Percentiles rank a stretch among this genome's conserved stretches.
phyloP scores from a whole-genome alignment of 2,329 filamentous ascomycete species.

The Fusarium sp. region DNA sequence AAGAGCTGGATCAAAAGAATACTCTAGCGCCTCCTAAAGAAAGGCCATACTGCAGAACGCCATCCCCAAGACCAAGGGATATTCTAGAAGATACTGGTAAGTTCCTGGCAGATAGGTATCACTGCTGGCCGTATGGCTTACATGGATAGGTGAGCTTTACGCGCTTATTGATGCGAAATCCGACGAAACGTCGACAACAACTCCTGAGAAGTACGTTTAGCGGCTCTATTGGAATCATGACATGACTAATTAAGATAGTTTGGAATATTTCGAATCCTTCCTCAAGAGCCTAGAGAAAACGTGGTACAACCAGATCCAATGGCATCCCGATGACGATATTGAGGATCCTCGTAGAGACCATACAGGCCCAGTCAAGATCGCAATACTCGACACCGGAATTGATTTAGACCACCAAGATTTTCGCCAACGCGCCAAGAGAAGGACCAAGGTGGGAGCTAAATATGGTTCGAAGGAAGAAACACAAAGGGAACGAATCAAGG shows the following conservation, averaged over 20 bases:
- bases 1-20: not conserved
- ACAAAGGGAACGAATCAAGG: slow-evolving; percentile 19
- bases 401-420: slow-evolving; percentile 21
- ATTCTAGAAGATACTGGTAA: not conserved
- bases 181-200: not conserved
- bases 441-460: slow-evolving; percentile 3
- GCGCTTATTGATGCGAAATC: not conserved
- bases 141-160: not conserved
- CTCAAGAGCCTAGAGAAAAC: slow-evolving; percentile 11
- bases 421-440: slow-evolving; percentile 1
- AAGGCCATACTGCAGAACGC: not conserved
- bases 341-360: not conserved
- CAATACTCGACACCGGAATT: slow-evolving; percentile 31
- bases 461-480: slow-evolving; percentile 3
- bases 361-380: slow-evolving; percentile 25
- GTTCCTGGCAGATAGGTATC: not conserved
- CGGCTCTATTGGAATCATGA: no score
- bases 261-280: slow-evolving; percentile 3
- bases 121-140: not conserved
- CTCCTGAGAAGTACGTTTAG: not conserved
- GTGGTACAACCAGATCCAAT: slow-evolving; percentile 24
- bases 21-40: not conserved
- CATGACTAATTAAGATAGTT: not conserved
- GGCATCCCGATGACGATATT: slow-evolving; percentile 16
- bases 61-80: not conserved